Evolutionary conservation across 495 filamentous ascomycete species (phyloP).

Genomic region (Tuber calosporum): DNA sequence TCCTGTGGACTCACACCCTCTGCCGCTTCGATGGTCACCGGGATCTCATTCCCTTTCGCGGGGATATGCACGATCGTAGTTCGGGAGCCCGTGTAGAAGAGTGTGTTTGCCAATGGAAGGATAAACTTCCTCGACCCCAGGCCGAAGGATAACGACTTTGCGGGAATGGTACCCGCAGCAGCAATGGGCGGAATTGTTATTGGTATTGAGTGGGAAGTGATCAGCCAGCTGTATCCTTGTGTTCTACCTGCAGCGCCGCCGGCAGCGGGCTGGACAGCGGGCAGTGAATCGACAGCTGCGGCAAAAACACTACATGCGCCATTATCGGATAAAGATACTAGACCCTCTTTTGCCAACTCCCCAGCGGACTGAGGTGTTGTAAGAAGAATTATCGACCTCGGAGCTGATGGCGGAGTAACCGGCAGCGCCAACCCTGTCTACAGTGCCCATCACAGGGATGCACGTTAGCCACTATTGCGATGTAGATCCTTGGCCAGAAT

Average conservation of each 20-base stretch:
- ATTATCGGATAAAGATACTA: slow-evolving; percentile 7
- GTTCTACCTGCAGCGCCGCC: slow-evolving; percentile 4
- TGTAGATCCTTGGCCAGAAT: neutral
- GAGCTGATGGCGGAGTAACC: slow-evolving; percentile 33
- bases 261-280: slow-evolving; percentile 13
- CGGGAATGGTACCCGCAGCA: slow-evolving; percentile 1
- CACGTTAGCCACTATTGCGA: neutral
- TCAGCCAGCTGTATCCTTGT: slow-evolving; percentile 35
- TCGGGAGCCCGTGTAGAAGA: slow-evolving; percentile 56
- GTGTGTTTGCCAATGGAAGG: slow-evolving; percentile 56
- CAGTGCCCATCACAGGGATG: slow-evolving; percentile 7
- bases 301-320: slow-evolving; percentile 19
- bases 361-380: slow-evolving; percentile 34
- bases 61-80: slow-evolving; percentile 46
- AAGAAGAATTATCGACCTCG: slow-evolving; percentile 38
- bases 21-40: slow-evolving; percentile 32
- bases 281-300: slow-evolving; percentile 38
- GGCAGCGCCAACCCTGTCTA: slow-evolving; percentile 26
- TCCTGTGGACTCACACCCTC: slow-evolving; percentile 32
- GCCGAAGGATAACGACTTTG: slow-evolving; percentile 32
- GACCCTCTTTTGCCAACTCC: slow-evolving; percentile 22
- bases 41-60: slow-evolving; percentile 14
- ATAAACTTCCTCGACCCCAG: slow-evolving; percentile 29
- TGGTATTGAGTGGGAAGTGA: slow-evolving; percentile 29
- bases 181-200: slow-evolving; percentile 30